Evolutionary conservation across 1,139 yeast species (phyloP).

Genomic region (Nakaseomyces nivariensis): DNA sequence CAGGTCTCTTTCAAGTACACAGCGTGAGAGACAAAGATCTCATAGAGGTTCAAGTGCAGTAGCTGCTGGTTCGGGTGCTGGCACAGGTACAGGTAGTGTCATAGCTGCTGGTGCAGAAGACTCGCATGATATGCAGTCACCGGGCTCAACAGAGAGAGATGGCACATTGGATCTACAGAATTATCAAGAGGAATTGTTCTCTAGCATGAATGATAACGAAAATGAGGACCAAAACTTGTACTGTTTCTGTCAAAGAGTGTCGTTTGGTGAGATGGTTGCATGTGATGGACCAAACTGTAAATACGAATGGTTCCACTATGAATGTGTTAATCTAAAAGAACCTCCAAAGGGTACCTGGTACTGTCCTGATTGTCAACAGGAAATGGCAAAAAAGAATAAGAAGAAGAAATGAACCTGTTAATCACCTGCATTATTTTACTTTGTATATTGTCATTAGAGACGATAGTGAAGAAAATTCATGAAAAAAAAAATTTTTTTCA

Average conservation of each 20-base stretch:
- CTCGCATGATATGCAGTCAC: constrained; percentile 7
- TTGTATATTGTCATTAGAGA: too few species aligned
- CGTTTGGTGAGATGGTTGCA: constrained; percentile 72
- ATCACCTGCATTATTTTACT: background rate
- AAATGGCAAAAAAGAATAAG: constrained; percentile 21
- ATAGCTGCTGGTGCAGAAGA: background rate
- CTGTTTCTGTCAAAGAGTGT: constrained; percentile 60
- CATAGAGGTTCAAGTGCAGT: background rate
- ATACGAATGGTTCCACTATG: constrained; percentile 70
- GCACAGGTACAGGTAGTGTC: background rate
- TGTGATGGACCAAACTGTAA: constrained; percentile 66
- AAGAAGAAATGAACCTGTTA: constrained; percentile 14
- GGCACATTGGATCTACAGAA: constrained; percentile 15
- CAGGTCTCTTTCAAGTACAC: background rate
- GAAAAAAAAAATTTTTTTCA: background rate
- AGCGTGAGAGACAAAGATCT: background rate
- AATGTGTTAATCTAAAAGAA: constrained; percentile 57
- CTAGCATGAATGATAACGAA: constrained; percentile 23
- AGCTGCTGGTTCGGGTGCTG: background rate
- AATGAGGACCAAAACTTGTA: constrained; percentile 40
- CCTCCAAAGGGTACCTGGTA: constrained; percentile 71
- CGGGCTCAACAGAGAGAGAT: constrained; percentile 8
- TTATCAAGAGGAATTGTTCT: constrained; percentile 16
- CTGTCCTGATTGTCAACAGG: constrained; percentile 50
- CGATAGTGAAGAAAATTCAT: background rate